Conservation (phyloP, 2,329 filamentous ascomycete genomes). For the Ascosphaera pollenicola region DNA sequence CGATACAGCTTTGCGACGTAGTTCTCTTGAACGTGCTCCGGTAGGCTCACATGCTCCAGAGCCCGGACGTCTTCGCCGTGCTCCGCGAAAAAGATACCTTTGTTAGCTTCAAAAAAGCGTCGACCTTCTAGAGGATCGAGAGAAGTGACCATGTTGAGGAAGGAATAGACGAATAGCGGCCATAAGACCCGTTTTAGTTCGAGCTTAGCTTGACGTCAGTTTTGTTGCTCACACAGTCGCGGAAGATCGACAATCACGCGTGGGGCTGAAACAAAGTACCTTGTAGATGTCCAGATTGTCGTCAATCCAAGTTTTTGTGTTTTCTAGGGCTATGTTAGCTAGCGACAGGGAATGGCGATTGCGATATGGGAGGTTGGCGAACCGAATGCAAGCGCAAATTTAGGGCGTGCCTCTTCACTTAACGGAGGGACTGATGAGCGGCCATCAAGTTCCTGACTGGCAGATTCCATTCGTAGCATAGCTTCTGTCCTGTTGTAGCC, state of each 20-base stretch:
- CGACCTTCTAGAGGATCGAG: constrained; percentile 51
- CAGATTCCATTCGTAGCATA: constrained; percentile 75
- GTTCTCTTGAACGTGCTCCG: constrained; percentile 60
- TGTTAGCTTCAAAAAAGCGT: constrained; percentile 48
- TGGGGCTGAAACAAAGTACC: constrained; percentile 22
- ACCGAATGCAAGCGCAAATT: constrained; percentile 53
- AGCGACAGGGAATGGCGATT: not conserved
- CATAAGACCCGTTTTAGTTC: constrained; percentile 75
- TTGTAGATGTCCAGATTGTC: constrained; percentile 90
- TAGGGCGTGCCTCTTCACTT: constrained; percentile 53
- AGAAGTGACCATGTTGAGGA: constrained; percentile 53
- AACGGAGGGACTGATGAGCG: constrained; percentile 40
- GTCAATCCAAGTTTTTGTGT: constrained; percentile 66
- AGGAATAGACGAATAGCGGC: constrained; percentile 89
- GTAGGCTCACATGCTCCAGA: constrained; percentile 51
- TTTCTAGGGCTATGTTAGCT: constrained; percentile 19
- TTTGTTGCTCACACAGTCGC: no score
- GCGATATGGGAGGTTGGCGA: constrained; percentile 1
- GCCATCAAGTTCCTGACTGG: constrained; percentile 60
- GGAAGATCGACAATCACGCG: constrained; percentile 2
- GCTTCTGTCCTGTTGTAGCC: constrained; percentile 86
- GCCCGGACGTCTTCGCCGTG: constrained; percentile 61
- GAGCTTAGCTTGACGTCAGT: constrained; percentile 29
- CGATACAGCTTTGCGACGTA: constrained; percentile 59
- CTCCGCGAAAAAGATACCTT: constrained; percentile 47